Conservation (phyloP, 2,329 filamentous ascomycete genomes). For the Blastomyces percursus region DNA sequence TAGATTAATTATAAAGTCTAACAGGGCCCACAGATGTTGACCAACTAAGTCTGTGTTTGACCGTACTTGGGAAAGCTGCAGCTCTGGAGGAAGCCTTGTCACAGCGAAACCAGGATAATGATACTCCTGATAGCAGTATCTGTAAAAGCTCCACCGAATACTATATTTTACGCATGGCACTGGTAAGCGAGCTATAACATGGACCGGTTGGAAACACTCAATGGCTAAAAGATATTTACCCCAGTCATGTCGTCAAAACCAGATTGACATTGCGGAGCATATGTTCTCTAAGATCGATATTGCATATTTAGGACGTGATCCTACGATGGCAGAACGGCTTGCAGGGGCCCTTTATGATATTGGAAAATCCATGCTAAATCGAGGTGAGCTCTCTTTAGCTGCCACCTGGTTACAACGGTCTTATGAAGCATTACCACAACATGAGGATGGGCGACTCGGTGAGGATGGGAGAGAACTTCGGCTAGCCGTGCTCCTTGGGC, state of each 20-base stretch:
- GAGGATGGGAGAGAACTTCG: slow-evolving; percentile 53
- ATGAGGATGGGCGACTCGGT: slow-evolving; percentile 47
- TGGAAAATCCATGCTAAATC: slow-evolving; percentile 48
- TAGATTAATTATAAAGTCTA: slow-evolving; percentile 10
- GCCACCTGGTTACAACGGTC: slow-evolving; percentile 65
- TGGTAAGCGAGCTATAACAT: slow-evolving; percentile 42
- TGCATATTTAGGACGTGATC: slow-evolving; percentile 33
- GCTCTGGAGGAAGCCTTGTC: slow-evolving; percentile 39
- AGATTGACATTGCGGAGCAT: slow-evolving; percentile 66
- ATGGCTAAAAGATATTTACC: slow-evolving; percentile 4
- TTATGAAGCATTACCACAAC: slow-evolving; percentile 37
- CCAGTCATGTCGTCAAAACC: slow-evolving; percentile 63
- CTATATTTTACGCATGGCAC: slow-evolving; percentile 50
- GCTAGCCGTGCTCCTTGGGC: slow-evolving; percentile 53
- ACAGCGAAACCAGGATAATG: slow-evolving; percentile 7
- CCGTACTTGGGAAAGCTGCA: slow-evolving; percentile 54
- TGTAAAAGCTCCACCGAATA: slow-evolving; percentile 45
- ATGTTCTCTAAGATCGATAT: slow-evolving; percentile 54
- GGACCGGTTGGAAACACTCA: not conserved
- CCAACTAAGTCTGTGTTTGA: slow-evolving; percentile 48
- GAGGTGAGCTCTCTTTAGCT: slow-evolving; percentile 45
- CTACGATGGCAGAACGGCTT: slow-evolving; percentile 47
- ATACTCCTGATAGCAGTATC: slow-evolving; percentile 12
- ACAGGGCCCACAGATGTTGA: slow-evolving; percentile 33
- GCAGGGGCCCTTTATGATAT: slow-evolving; percentile 62